Evolutionary conservation across 306 rosid species (phyloP).

Genomic region (Carpinus viminea): DNA sequence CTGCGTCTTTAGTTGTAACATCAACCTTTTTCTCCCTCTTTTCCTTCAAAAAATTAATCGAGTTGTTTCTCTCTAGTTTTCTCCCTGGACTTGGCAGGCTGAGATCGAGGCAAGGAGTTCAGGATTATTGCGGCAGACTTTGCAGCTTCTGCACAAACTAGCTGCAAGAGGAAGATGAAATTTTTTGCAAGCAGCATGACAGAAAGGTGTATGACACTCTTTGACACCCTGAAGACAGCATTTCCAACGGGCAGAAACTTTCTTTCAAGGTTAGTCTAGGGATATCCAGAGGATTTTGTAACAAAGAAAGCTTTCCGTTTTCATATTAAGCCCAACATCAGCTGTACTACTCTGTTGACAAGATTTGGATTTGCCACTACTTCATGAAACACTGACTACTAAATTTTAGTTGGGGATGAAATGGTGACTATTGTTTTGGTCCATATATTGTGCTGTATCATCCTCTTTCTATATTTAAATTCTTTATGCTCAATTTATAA

Average conservation of each 20-base stretch:
- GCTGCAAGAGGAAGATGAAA: not conserved
- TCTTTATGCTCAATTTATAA: not conserved
- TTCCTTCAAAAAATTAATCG: not conserved
- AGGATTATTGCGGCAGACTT: conserved; percentile 6
- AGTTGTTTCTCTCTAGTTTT: conserved; percentile 8
- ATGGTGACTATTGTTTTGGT: not conserved
- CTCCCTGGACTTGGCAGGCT: conserved; percentile 1
- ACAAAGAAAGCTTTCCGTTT: conserved; percentile 7
- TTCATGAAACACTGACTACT: not conserved
- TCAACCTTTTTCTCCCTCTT: conserved; percentile 19
- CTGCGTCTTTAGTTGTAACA: conserved; percentile 11
- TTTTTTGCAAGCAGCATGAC: conserved; percentile 2
- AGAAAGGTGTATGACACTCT: conserved; percentile 1
- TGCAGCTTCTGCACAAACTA: not conserved
- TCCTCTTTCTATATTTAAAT: conserved; percentile 1
- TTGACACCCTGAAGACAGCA: conserved; percentile 6
- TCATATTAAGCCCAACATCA: not conserved
- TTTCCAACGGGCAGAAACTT: conserved; percentile 12
- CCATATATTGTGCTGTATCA: not conserved
- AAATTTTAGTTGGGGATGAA: not conserved
- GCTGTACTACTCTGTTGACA: conserved; percentile 1
- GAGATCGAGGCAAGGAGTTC: not conserved
- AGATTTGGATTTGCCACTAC: not conserved
- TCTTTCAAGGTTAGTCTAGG: not conserved
- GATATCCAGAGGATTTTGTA: not conserved